Percentiles rank a stretch among this genome's conserved stretches.
phyloP scores from a whole-genome alignment of 2,329 filamentous ascomycete genomes.

The Aspergillus calidoustus region DNA sequence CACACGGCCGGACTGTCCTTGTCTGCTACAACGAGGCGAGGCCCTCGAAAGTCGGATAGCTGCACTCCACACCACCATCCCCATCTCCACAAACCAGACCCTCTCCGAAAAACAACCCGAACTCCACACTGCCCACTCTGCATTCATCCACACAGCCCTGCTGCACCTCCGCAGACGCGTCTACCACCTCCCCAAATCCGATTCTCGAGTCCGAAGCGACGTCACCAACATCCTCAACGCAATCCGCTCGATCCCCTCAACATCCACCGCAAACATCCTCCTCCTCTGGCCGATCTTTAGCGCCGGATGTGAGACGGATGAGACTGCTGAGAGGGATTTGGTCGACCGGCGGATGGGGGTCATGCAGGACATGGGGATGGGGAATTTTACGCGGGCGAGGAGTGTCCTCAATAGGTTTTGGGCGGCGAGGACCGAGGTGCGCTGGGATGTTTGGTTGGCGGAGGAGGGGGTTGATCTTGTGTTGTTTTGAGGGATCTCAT shows the following conservation, averaged over 20 bases:
- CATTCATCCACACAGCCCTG: slow-evolving; percentile 34
- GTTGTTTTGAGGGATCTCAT: neutral
- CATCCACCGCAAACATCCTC: slow-evolving; percentile 34
- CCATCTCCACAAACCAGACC: too few relatives aligned
- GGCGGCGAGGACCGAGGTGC: neutral
- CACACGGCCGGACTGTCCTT: neutral
- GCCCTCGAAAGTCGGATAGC: neutral
- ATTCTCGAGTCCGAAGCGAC: neutral
- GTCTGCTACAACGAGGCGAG: neutral
- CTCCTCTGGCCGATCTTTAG: slow-evolving; percentile 41
- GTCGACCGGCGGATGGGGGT: neutral
- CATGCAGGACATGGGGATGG: neutral
- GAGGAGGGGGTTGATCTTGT: neutral
- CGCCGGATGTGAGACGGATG: slow-evolving; percentile 33
- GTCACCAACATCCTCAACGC: neutral
- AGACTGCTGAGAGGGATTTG: neutral
- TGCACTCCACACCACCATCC: neutral
- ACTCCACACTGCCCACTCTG: slow-evolving; percentile 29
- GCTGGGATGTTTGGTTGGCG: neutral
- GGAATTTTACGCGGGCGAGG: neutral
- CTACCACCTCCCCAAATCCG: slow-evolving; percentile 10
- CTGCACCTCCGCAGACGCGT: slow-evolving; percentile 36
- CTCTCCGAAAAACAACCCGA: slow-evolving; percentile 13
- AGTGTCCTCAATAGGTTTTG: neutral
- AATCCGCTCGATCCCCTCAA: slow-evolving; percentile 20